Conservation (phyloP, 2,329 filamentous ascomycete species). For the Hypoxylon sp. region DNA sequence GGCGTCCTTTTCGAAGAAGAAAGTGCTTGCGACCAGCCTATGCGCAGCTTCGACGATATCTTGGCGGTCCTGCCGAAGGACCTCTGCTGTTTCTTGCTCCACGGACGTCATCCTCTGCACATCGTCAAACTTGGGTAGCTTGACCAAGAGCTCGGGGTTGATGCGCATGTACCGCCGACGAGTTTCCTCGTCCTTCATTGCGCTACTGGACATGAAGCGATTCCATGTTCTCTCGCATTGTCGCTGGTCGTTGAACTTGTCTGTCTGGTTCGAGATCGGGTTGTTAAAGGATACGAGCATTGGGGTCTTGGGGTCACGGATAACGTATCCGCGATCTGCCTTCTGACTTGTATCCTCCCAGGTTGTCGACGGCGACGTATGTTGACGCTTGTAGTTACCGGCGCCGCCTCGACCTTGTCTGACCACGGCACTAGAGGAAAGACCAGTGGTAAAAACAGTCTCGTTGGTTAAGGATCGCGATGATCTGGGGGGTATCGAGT, state of each 20-base stretch:
- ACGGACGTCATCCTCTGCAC: slow-evolving; percentile 49
- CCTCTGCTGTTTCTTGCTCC: slow-evolving; percentile 48
- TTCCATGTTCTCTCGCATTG: slow-evolving; percentile 49
- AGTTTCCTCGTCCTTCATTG: slow-evolving; percentile 37
- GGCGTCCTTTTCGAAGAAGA: slow-evolving; percentile 55
- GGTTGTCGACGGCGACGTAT: slow-evolving; percentile 11
- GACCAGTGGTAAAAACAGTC: slow-evolving; percentile 40
- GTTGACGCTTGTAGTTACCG: slow-evolving; percentile 52
- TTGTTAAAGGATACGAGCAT: slow-evolving; percentile 53
- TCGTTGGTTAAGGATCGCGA: slow-evolving; percentile 45
- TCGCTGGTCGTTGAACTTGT: slow-evolving; percentile 49
- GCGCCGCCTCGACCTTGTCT: slow-evolving; percentile 52
- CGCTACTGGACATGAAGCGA: slow-evolving; percentile 46
- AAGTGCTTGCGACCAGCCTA: slow-evolving; percentile 53
- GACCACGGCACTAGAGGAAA: slow-evolving; percentile 45
- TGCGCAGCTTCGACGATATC: slow-evolving; percentile 53
- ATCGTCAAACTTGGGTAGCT: slow-evolving; percentile 53
- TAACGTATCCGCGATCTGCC: slow-evolving; percentile 49
- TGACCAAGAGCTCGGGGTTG: slow-evolving; percentile 51
- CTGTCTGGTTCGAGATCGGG: slow-evolving; percentile 49
- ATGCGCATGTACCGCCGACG: slow-evolving; percentile 51
- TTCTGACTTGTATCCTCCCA: slow-evolving; percentile 22
- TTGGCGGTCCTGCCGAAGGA: slow-evolving; percentile 47
- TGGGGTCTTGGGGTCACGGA: slow-evolving; percentile 52
- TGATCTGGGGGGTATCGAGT: slow-evolving; percentile 33